Conservation (phyloP, 1,284 basidiomycete genomes). For the Cerrena zonata region DNA sequence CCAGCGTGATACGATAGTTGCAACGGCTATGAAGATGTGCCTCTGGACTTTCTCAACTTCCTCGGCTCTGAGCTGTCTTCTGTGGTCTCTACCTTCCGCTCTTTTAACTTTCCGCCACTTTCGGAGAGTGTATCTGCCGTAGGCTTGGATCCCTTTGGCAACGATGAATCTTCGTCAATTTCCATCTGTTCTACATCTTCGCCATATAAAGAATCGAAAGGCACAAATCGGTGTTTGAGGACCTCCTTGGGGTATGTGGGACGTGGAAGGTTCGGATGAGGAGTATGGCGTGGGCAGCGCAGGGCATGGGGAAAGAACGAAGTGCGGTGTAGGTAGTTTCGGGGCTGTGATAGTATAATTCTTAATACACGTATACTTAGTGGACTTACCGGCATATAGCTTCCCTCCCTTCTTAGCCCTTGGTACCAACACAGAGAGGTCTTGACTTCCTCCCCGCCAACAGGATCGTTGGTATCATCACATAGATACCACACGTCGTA, state of each 20-base stretch:
- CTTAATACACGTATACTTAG: background rate
- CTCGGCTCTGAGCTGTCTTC: constrained; percentile 27
- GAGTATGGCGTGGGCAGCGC: constrained; percentile 31
- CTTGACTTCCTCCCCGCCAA: constrained; percentile 60
- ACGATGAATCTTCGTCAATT: constrained; percentile 16
- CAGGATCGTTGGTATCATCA: constrained; percentile 32
- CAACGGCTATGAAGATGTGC: no score
- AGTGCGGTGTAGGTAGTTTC: constrained; percentile 48
- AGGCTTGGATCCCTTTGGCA: constrained; percentile 18
- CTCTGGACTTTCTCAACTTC: constrained; percentile 36
- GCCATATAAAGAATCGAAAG: constrained; percentile 47
- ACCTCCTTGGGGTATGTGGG: constrained; percentile 52
- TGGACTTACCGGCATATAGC: constrained; percentile 48
- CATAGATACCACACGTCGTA: constrained; percentile 63
- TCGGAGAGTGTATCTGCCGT: constrained; percentile 19
- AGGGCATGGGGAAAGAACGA: constrained; percentile 52
- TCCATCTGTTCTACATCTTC: constrained; percentile 18
- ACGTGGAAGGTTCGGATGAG: constrained; percentile 33
- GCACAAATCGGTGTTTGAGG: constrained; percentile 59
- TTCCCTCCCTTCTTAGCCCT: constrained; percentile 53
- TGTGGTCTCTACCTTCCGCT: constrained; percentile 40
- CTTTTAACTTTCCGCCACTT: constrained; percentile 35
- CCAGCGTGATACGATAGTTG: no score
- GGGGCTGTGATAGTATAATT: constrained; percentile 38
- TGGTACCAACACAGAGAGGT: constrained; percentile 57